A percentile compares a stretch with the other conserved stretches of the same genome.
phyloP scores from a whole-genome alignment of 345 rosid genomes.

The Hypericum perforatum region DNA sequence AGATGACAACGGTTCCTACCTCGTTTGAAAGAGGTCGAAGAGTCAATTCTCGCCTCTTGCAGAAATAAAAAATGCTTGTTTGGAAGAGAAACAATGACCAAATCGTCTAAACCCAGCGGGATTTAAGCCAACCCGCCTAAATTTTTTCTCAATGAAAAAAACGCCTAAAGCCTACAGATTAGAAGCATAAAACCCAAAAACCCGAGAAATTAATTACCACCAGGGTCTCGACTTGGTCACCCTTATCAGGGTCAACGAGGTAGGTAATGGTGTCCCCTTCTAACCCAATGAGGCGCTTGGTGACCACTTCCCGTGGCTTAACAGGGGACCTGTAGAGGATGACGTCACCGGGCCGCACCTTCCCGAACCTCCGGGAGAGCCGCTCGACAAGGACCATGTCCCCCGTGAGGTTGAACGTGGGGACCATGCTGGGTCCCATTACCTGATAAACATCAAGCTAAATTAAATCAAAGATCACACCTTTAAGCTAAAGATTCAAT shows the following conservation, averaged over 20 bases:
- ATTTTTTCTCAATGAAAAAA: neutral
- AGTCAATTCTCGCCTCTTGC: too few species aligned
- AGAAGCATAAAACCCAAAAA: neutral
- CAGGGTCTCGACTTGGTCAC: conserved; percentile 25
- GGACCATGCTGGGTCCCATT: conserved; percentile 73
- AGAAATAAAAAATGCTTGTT: too few species aligned
- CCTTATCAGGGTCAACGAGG: conserved; percentile 34
- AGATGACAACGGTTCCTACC: too few species aligned
- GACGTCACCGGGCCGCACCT: conserved; percentile 51
- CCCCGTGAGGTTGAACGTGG: conserved; percentile 43
- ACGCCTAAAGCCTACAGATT: neutral
- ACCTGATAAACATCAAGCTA: conserved; percentile 20
- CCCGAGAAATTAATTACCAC: conserved; percentile 26
- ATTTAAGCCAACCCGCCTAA: too few species aligned
- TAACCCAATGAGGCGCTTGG: conserved; percentile 49
- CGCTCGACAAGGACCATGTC: conserved; percentile 45
- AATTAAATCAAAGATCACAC: neutral
- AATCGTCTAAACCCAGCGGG: too few species aligned
- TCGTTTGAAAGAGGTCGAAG: too few species aligned
- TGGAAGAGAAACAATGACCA: too few species aligned
- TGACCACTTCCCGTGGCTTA: conserved; percentile 33
- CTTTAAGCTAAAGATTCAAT: neutral
- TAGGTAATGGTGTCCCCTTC: conserved; percentile 55
- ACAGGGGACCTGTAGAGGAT: conserved; percentile 52
- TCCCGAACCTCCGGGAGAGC: conserved; percentile 32